A percentile compares a stretch with the other conserved stretches of the same genome.
Conservation (phyloP, 2,329 filamentous ascomycete genomes). For the Alternaria postmessia region DNA sequence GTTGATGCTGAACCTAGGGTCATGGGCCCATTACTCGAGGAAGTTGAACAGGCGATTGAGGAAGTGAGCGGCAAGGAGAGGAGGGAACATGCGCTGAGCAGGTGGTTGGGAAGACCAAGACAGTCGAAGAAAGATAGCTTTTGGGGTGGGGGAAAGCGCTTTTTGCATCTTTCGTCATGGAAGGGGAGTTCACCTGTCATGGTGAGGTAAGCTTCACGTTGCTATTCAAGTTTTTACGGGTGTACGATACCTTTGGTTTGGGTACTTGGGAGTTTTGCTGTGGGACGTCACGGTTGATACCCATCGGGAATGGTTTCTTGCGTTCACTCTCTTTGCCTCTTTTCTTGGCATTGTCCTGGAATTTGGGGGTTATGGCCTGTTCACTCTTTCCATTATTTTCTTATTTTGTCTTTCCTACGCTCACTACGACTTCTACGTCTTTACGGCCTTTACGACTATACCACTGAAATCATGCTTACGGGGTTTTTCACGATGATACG, state of each 20-base stretch:
- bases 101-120: constrained; percentile 44
- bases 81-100: constrained; percentile 36
- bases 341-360: background rate
- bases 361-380: background rate
- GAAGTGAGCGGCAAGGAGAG: constrained; percentile 29
- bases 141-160: constrained; percentile 37
- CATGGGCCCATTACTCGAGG: constrained; percentile 46
- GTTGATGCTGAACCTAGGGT: constrained; percentile 45
- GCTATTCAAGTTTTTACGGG: background rate
- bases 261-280: background rate
- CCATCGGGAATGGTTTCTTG: background rate
- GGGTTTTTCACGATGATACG: constrained; percentile 5
- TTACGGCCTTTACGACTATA: constrained; percentile 1
- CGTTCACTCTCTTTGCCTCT: background rate
- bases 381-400: constrained; percentile 4
- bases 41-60: constrained; percentile 40
- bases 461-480: background rate
- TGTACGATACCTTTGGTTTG: background rate
- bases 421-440: constrained; percentile 3
- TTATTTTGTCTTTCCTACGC: background rate
- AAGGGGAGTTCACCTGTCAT: constrained; percentile 11
- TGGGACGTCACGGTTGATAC: constrained; percentile 3
- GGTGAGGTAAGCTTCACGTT: constrained; percentile 1
- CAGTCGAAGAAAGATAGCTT: constrained; percentile 44
- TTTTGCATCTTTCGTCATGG: constrained; percentile 15